Base-by-base conservation (phyloP, 1,284 basidiomycete species). In the Waitea zeae region DNA sequence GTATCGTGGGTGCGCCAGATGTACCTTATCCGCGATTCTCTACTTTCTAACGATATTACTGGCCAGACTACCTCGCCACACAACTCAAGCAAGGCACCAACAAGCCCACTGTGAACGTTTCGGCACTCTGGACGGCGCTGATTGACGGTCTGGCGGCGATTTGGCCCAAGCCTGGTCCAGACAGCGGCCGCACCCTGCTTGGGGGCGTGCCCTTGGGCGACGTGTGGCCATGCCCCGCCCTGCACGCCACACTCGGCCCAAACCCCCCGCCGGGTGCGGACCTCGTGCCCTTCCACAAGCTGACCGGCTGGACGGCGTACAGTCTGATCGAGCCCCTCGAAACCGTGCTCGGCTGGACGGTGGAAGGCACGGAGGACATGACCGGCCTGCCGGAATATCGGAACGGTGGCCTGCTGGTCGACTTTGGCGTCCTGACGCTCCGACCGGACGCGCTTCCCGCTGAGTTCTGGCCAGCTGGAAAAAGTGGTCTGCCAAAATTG, bases 261-360 rank as follows among this genome's bases (percentile, higher is more conserved):
- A 50, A 51, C 3, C 41, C 44, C 12, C 42, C 45, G 17, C 65
- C 74, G 42, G 74, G 71, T 32, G 73, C 78, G 39, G 64, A 75
- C 39, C 61, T 88, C 27, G 87, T 96, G 3, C 83, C 88, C 0
- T 97, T 96, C 63, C 92, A 97, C 60, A 97, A 96, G 51, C 66
- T 97, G 33, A 86, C 84, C 0, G 83, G 87, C 42, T 97, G 93
- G 92, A 67, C 84, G 38, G 79, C 82, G 12, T 93, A 93, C 55
- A 84, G 78, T 40, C 62, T 93, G 12, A 61, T 92, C 20, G 86
- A 92, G 48, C 78, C 82, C 5, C 69, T 93, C 31, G 68, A 88
- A 52, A 72, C 66, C 41, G 58, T 78, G 1, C 62, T 90, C 3
- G 64, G 68, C 1, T 96, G 89, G 88, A 58, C 61, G 33, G 71